These are phyloP conservation scores for Leccinum insolens DNA, from an alignment of 1,284 basidiomycete species.

Conservation along the genomic window DNA sequence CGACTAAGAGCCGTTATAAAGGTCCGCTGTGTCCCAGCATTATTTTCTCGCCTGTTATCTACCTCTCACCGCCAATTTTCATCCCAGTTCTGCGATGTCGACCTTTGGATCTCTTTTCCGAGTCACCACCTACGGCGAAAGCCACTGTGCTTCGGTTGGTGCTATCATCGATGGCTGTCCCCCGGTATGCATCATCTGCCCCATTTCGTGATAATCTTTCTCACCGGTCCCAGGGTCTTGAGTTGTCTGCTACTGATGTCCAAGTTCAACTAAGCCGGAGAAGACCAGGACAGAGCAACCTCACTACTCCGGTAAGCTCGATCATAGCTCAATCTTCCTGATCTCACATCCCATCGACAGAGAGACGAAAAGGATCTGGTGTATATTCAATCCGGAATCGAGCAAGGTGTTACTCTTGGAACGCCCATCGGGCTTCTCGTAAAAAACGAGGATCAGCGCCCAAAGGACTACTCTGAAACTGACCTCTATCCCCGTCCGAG, in stretches of 20 bases:
- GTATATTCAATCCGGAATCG: slow-evolving; percentile 92
- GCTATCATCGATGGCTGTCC: slow-evolving; percentile 98
- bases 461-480: slow-evolving; percentile 98
- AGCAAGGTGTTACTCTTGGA: slow-evolving; percentile 94
- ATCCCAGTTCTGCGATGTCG: slow-evolving; percentile 65
- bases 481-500: slow-evolving; percentile 96
- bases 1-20: slow-evolving; percentile 21
- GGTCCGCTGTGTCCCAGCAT: slow-evolving; percentile 10
- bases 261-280: slow-evolving; percentile 92
- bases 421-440: slow-evolving; percentile 97
- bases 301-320: slow-evolving; percentile 88
- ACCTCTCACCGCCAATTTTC: slow-evolving; percentile 17
- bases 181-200: slow-evolving; percentile 60
- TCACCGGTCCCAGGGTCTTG: slow-evolving; percentile 67
- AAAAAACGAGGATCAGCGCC: slow-evolving; percentile 97
- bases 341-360: slow-evolving; percentile 43
- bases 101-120: slow-evolving; percentile 91
- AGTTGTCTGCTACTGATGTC: slow-evolving; percentile 82
- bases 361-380: slow-evolving; percentile 97
- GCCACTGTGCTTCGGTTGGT: slow-evolving; percentile 96
- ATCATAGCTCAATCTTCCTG: slow-evolving; percentile 3
- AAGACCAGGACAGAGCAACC: slow-evolving; percentile 93
- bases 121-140: slow-evolving; percentile 98
- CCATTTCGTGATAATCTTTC: slow-evolving; percentile 10
- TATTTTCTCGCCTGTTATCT: slow-evolving; percentile 1